phyloP scores from a whole-genome alignment of 192 early-diverging fungal genomes.

The Polychytrium aggregatum region DNA sequence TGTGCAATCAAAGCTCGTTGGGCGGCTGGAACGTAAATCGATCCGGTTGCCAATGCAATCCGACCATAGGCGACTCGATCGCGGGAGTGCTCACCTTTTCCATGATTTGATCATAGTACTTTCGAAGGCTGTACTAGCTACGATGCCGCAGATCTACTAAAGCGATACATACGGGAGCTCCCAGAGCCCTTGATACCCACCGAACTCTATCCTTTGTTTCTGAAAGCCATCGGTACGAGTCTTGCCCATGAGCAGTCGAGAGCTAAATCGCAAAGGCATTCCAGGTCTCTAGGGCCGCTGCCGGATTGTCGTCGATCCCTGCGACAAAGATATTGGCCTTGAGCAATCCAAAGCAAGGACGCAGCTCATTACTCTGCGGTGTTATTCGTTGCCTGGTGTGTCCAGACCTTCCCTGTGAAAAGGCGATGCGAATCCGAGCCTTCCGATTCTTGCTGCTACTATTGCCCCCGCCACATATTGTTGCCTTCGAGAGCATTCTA shows the following conservation, averaged over 20 bases:
- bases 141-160: slow-evolving; percentile 39
- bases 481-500: slow-evolving; percentile 28
- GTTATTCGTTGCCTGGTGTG: too few relatives aligned
- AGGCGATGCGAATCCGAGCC: slow-evolving; percentile 19
- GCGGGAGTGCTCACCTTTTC: neutral
- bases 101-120: slow-evolving; percentile 2
- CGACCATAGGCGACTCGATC: too few relatives aligned
- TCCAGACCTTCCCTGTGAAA: slow-evolving; percentile 33
- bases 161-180: slow-evolving; percentile 29
- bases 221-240: slow-evolving; percentile 24
- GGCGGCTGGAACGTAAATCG: too few relatives aligned
- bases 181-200: slow-evolving; percentile 37
- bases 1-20: too few relatives aligned
- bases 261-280: too few relatives aligned
- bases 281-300: too few relatives aligned
- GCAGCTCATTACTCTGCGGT: neutral
- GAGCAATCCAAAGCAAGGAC: neutral
- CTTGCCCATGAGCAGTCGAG: too few relatives aligned
- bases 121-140: slow-evolving; percentile 36
- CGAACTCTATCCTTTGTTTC: slow-evolving; percentile 28
- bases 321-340: neutral
- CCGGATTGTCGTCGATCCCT: too few relatives aligned
- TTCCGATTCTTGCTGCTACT: slow-evolving; percentile 34
- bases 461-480: slow-evolving; percentile 29
- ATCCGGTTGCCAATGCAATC: too few relatives aligned